Percentiles rank a stretch among this genome's conserved stretches.
Conservation (phyloP, 2,329 filamentous ascomycete species). For the Huntiella bhutanensis region DNA sequence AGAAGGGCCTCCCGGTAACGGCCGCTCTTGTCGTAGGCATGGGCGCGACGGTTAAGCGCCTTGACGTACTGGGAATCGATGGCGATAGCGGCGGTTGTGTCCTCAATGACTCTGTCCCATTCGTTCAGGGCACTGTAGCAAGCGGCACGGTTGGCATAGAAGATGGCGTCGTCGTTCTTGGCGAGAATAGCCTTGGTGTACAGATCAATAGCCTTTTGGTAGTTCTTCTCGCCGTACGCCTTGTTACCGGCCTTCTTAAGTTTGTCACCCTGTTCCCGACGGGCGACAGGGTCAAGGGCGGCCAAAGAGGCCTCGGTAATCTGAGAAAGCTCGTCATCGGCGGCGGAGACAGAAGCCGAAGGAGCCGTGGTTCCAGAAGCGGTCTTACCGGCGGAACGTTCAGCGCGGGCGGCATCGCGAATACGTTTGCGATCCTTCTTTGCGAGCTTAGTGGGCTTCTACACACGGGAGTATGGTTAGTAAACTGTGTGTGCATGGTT, state of each 20-base stretch:
- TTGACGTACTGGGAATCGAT: conserved; percentile 95
- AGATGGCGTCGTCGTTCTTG: conserved; percentile 94
- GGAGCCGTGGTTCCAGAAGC: conserved; percentile 4
- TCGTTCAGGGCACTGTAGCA: conserved; percentile 87
- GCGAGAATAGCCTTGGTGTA: conserved; percentile 93
- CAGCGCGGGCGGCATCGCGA: conserved; percentile 32
- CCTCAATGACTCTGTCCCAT: conserved; percentile 92
- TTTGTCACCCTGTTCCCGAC: conserved; percentile 73
- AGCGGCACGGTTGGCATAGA: conserved; percentile 95
- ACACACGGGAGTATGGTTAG: conserved; percentile 15
- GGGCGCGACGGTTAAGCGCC: conserved; percentile 86
- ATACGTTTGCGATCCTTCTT: conserved; percentile 81
- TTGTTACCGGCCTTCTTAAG: conserved; percentile 93
- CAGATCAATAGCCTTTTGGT: conserved; percentile 79
- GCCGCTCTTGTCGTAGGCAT: conserved; percentile 85
- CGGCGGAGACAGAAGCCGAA: conserved; percentile 20
- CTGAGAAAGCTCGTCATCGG: conserved; percentile 52
- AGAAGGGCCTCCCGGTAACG: conserved; percentile 86
- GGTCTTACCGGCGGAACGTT: conserved; percentile 16
- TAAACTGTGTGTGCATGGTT: neutral
- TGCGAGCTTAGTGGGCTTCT: conserved; percentile 47
- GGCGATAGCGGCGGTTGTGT: conserved; percentile 83
- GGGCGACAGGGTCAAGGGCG: conserved; percentile 40
- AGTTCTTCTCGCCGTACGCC: conserved; percentile 85
- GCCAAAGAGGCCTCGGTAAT: conserved; percentile 38